phyloP scores from a whole-genome alignment of 176 grass and related monocot genomes.

The Lolium multiflorum region DNA sequence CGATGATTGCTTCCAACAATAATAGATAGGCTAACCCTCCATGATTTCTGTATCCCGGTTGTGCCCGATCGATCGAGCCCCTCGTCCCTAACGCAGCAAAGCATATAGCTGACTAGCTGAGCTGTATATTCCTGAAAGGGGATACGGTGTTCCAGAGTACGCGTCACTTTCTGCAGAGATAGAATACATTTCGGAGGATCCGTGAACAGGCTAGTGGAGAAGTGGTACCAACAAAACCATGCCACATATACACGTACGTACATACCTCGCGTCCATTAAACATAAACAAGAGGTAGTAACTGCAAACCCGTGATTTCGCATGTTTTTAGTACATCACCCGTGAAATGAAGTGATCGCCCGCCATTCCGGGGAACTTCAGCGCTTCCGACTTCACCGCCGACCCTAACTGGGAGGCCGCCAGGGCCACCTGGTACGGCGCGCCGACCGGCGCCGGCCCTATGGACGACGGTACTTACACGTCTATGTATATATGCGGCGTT shows the following conservation, averaged over 20 bases:
- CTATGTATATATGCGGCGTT: not conserved
- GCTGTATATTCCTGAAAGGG: not conserved
- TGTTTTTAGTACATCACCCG: not conserved
- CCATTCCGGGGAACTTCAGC: constrained; percentile 26
- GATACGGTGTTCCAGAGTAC: not conserved
- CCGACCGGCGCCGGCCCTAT: constrained; percentile 67
- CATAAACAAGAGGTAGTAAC: not conserved
- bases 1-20: constrained; percentile 40
- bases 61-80: constrained; percentile 16
- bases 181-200: not conserved
- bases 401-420: constrained; percentile 52
- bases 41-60: constrained; percentile 26
- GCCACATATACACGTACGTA: not conserved
- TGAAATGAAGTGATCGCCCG: constrained; percentile 1
- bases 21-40: not conserved
- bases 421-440: constrained; percentile 77
- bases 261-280: no score
- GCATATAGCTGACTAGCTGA: not conserved
- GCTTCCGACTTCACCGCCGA: constrained; percentile 47
- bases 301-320: not conserved
- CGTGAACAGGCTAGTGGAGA: not conserved
- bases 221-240: constrained; percentile 7
- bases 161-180: not conserved
- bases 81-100: no score
- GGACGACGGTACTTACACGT: constrained; percentile 48